Evolutionary conservation across 176 grass and related monocot genomes (phyloP).

Genomic region (Miscanthus lutarioriparius): DNA sequence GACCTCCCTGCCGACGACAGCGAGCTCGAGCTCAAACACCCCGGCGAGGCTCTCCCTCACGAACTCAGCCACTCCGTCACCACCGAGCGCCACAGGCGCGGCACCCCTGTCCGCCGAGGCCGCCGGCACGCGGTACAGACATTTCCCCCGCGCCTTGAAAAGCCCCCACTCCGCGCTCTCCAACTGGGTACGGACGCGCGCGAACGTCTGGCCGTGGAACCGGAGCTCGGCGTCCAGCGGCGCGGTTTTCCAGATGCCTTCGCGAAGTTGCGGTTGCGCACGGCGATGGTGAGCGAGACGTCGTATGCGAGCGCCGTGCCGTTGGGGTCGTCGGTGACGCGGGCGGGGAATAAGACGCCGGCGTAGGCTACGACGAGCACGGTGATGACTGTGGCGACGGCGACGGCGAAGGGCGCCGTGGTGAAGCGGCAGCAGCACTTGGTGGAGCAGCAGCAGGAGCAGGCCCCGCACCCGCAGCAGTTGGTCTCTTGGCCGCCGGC

Average conservation of each 20-base stretch:
- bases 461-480: not conserved
- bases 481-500: too few relatives aligned
- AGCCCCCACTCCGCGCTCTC: not conserved
- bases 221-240: slow-evolving; percentile 17
- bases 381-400: not conserved
- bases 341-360: not conserved
- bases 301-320: slow-evolving; percentile 9
- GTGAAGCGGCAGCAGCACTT: not conserved
- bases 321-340: not conserved
- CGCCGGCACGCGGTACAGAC: not conserved
- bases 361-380: not conserved
- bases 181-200: not conserved
- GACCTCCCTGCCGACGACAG: not conserved
- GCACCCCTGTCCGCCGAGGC: too few relatives aligned
- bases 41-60: not conserved
- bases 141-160: not conserved
- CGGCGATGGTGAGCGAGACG: slow-evolving; percentile 17
- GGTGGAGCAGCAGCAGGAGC: not conserved
- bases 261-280: slow-evolving; percentile 35
- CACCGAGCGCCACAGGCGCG: not conserved
- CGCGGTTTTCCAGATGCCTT: not conserved
- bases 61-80: not conserved
- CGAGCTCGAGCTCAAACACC: not conserved
- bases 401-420: not conserved
- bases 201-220: not conserved